Percentiles rank a stretch among this genome's conserved stretches.
Evolutionary conservation across 2,329 filamentous ascomycete genomes (phyloP).

Genomic region (Microdochium paspali): DNA sequence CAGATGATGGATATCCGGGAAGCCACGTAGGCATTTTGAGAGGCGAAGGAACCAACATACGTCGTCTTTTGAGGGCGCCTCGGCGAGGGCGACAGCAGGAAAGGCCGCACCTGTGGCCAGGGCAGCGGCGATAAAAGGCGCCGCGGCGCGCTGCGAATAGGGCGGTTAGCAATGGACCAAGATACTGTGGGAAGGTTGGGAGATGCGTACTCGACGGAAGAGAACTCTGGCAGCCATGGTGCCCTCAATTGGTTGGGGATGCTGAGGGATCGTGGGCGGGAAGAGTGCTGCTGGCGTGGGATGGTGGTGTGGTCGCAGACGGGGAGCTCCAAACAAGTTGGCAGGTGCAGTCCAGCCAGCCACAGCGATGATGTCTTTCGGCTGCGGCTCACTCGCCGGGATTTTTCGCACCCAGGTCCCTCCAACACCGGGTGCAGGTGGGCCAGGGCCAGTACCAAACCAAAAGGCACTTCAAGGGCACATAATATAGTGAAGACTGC

Average conservation of each 20-base stretch:
- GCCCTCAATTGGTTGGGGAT: slow-evolving; percentile 32
- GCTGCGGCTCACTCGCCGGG: slow-evolving; percentile 2
- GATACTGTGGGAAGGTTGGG: slow-evolving; percentile 3
- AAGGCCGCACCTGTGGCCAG: slow-evolving; percentile 20
- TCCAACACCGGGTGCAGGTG: too few relatives aligned
- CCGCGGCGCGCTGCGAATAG: slow-evolving; percentile 32
- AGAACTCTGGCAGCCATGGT: slow-evolving; percentile 53
- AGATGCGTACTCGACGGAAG: slow-evolving; percentile 39
- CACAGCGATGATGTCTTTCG: neutral
- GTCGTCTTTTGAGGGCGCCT: slow-evolving; percentile 25
- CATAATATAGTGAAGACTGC: too few relatives aligned
- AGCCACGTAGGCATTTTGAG: too few relatives aligned
- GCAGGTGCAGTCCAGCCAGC: neutral
- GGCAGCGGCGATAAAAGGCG: slow-evolving; percentile 42
- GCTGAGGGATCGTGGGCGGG: neutral
- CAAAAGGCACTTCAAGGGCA: neutral
- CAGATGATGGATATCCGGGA: too few relatives aligned
- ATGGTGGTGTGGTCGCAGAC: slow-evolving; percentile 3
- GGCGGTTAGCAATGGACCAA: slow-evolving; percentile 18
- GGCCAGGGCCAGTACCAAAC: neutral
- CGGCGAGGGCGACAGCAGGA: slow-evolving; percentile 31
- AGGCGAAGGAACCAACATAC: slow-evolving; percentile 6
- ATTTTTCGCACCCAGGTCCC: slow-evolving; percentile 1
- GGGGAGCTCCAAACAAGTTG: slow-evolving; percentile 1
- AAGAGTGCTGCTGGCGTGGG: slow-evolving; percentile 5